These are phyloP conservation scores for Phytophthora pseudosyringae DNA, from an alignment of 352 stramenopile species.

Conservation along the genomic window DNA sequence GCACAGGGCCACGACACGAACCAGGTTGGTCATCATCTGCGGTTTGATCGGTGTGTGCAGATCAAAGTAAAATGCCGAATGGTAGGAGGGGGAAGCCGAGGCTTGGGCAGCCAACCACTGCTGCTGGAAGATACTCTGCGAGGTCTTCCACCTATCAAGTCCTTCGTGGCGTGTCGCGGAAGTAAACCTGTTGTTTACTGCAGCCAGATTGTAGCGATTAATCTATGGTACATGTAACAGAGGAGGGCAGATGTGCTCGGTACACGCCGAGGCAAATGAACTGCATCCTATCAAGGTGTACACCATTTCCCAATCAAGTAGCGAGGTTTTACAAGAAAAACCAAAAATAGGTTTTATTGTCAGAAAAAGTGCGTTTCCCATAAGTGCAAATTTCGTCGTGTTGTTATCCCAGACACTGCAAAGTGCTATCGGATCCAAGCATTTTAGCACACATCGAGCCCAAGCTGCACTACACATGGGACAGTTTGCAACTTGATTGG, in stretches of 20 bases:
- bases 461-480: too few relatives aligned
- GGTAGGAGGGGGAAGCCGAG: background rate
- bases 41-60: constrained; percentile 1
- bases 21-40: constrained; percentile 1
- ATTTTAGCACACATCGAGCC: too few relatives aligned
- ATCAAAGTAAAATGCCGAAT: constrained; percentile 16
- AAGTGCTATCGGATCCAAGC: too few relatives aligned
- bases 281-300: constrained; percentile 27
- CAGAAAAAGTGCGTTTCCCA: too few relatives aligned
- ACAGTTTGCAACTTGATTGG: too few relatives aligned
- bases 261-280: background rate
- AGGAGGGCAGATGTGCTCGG: too few relatives aligned
- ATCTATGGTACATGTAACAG: background rate
- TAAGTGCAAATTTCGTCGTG: too few relatives aligned
- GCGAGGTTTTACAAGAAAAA: too few relatives aligned
- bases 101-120: constrained; percentile 4
- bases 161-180: constrained; percentile 1
- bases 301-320: too few relatives aligned
- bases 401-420: too few relatives aligned
- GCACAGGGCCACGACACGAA: constrained; percentile 12
- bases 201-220: background rate
- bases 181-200: constrained; percentile 14
- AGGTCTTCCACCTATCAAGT: constrained; percentile 10
- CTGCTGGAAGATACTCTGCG: constrained; percentile 6
- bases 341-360: too few relatives aligned